Base-by-base conservation (phyloP, 2,329 filamentous ascomycete species). In the Sporothrix mexicana region DNA sequence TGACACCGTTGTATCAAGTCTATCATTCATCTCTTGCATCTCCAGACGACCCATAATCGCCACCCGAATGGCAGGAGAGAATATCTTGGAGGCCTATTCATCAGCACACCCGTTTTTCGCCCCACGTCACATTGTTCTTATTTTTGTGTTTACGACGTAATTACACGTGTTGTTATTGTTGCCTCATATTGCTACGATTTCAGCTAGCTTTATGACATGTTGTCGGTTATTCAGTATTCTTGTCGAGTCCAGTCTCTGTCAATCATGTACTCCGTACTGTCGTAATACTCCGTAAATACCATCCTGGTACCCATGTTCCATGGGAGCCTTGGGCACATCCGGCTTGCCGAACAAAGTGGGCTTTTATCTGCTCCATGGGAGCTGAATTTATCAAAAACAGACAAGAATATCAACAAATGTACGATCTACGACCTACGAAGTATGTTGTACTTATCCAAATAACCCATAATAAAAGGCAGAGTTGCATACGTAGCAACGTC, bases 11-110 rank as follows among this genome's bases (percentile, higher is more conserved):
- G 59, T 45, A 45, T 23, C 41, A 64, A 45, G 59, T 62, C 43
- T 36, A 62, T 62, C 59, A 41, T 62, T 62, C 59, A 62, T 62
- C 59, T 45, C 59, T 20, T 62, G 59, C 59, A 45, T 64, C n/a
- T 45, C 59, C 36, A 64, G 59, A 64, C n/a, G 59, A 64, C 59
- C 59, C 59, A 64, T 36, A 64, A 64, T 36, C 30, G 30, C 30
- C 30, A 36, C 30, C 59, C 59, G 45, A 23, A 9, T 45, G 36
- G 43, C 59, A 45, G 23, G 9, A 45, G 2, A n/a, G 36, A 17
- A 45, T 59, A 8, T 59, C 23, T 59, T 59, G 55, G 55, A 36
- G 55, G 55, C 55, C 55, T 59, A n/a, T 49, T 17, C 47, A 49
- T 49, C 47, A 49, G 47, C 47, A 13, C 47, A 23, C 23, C n/a